Base-by-base conservation (phyloP, 2,329 filamentous ascomycete genomes). In the Colletotrichum tropicale region DNA sequence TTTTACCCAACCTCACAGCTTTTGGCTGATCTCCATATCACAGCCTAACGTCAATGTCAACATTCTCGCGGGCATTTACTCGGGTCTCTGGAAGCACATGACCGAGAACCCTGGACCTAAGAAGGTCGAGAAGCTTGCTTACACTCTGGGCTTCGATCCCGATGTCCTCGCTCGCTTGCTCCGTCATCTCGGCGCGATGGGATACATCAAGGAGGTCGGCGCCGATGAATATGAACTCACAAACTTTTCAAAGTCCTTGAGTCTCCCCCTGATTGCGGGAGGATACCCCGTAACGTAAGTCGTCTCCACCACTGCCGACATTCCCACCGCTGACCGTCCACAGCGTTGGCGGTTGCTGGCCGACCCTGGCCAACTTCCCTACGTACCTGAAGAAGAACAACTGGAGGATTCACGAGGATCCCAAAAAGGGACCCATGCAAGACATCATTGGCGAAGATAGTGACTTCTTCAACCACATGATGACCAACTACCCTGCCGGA, bases 131-230 rank as follows among this genome's bases (percentile, higher is more conserved):
- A 30, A 66, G 12, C 43, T 62, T 13, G 43, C 34, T 4, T 16
- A 48, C 4, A 21, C 21, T 3, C n/a, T 70, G 3, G 10, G 24
- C 6, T 70, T 71, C 4, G 78, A 80, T 4, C 32, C 70, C 2
- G 65, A 72, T 5, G 48, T 80, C 3, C 55, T 81, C 77, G 81
- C 79, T 64, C 83, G 84, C 6, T 73, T 85, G 32, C 76, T 85
- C 60, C 82, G 83, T 67, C 84, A 85, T 28, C 77, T 85, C 1
- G 78, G 70, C n/a, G 79, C 84, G 5, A 83, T 85, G 79, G 82
- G 82, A 16, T 81, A 82, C 21, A 77, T 86, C 58, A 72, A 75
- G 3, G 83, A 85, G 69, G 80, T 79, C 6, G 82, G 81, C 2
- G 76, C 76, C 3, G 80, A 85, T 70, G 78, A 81, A 52, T 85